Evolutionary conservation across 2,329 filamentous ascomycete genomes (phyloP).

Genomic region (Monosporascus sp.): DNA sequence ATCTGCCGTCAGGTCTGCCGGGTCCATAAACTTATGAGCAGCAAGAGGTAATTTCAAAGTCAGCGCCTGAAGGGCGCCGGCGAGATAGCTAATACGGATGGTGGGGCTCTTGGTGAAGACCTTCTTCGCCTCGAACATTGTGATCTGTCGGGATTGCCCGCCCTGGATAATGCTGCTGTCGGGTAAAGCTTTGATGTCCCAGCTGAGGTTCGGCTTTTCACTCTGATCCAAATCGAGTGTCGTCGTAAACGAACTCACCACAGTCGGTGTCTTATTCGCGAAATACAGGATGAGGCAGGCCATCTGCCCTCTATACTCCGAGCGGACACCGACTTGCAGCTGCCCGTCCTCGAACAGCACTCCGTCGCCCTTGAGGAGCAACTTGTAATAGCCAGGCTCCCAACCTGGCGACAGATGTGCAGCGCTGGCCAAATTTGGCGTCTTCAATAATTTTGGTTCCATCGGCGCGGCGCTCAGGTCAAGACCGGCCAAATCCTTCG

Average conservation of each 20-base stretch:
- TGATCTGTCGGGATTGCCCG: constrained; percentile 82
- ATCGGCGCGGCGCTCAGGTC: constrained; percentile 64
- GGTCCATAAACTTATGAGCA: constrained; percentile 95
- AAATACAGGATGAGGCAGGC: constrained; percentile 96
- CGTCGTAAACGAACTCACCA: constrained; percentile 88
- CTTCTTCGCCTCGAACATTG: constrained; percentile 84
- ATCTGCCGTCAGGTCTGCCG: constrained; percentile 76
- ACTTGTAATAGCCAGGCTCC: constrained; percentile 81
- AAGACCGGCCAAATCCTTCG: constrained; percentile 72
- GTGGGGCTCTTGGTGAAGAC: constrained; percentile 83
- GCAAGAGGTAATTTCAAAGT: constrained; percentile 86
- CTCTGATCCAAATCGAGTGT: constrained; percentile 75
- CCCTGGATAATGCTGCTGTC: constrained; percentile 73
- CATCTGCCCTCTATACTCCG: constrained; percentile 92
- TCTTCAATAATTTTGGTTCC: constrained; percentile 54
- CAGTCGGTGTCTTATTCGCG: constrained; percentile 82
- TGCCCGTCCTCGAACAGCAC: constrained; percentile 93
- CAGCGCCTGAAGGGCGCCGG: constrained; percentile 85
- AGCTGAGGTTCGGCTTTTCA: constrained; percentile 64
- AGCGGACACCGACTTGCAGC: constrained; percentile 84
- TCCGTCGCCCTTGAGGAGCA: constrained; percentile 76
- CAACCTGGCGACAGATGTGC: constrained; percentile 91
- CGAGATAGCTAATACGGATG: constrained; percentile 88
- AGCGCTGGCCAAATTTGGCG: constrained; percentile 84
- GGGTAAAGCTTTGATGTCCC: constrained; percentile 83